phyloP scores from a whole-genome alignment of 805 yeast species.

The Lipomyces oligophaga region DNA sequence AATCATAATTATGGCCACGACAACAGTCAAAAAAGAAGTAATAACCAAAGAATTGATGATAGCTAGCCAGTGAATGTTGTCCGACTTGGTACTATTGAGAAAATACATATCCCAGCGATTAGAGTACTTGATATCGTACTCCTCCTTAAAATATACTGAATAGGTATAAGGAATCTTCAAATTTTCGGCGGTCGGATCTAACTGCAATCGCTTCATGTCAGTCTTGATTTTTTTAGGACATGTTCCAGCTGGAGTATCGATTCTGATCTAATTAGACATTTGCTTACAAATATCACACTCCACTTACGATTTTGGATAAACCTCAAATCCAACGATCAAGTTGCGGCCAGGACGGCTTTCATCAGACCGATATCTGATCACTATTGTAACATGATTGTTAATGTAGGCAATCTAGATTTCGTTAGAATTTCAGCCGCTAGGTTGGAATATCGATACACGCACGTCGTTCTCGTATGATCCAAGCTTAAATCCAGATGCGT shows the following conservation, averaged over 20 bases:
- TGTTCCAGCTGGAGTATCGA: slow-evolving; percentile 37
- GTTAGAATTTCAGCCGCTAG: neutral
- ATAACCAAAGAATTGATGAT: slow-evolving; percentile 67
- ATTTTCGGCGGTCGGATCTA: slow-evolving; percentile 43
- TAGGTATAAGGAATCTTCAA: slow-evolving; percentile 68
- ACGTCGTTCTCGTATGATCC: slow-evolving; percentile 60
- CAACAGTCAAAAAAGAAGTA: slow-evolving; percentile 54
- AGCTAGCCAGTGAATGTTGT: slow-evolving; percentile 73
- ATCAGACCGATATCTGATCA: slow-evolving; percentile 60
- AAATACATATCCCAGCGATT: slow-evolving; percentile 73
- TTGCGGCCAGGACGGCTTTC: slow-evolving; percentile 36
- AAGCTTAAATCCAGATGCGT: slow-evolving; percentile 81
- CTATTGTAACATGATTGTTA: slow-evolving; percentile 78
- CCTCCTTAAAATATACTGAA: slow-evolving; percentile 86
- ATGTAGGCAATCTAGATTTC: slow-evolving; percentile 46
- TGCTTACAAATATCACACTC: slow-evolving; percentile 35
- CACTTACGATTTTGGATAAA: slow-evolving; percentile 73
- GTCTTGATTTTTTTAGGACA: slow-evolving; percentile 67
- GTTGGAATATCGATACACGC: slow-evolving; percentile 19
- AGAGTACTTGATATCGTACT: slow-evolving; percentile 57
- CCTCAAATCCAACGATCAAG: slow-evolving; percentile 79
- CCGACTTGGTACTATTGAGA: slow-evolving; percentile 48
- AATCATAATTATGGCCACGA: slow-evolving; percentile 62
- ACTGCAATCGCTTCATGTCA: slow-evolving; percentile 53
- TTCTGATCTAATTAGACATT: slow-evolving; percentile 1